Base-by-base conservation (phyloP, 768 basidiomycete genomes). In the Pulveroboletus sp. region DNA sequence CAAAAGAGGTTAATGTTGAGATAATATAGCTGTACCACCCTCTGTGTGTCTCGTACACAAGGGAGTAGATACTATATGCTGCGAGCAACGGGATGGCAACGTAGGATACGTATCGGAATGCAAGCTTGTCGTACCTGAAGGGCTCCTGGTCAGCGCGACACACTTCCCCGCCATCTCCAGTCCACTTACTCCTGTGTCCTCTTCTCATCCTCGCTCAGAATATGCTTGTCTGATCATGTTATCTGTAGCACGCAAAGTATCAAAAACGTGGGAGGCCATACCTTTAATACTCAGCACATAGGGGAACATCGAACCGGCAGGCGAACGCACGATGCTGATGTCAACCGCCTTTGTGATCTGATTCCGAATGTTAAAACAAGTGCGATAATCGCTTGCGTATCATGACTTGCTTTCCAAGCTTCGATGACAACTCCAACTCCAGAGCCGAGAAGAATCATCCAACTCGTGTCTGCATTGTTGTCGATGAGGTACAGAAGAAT, bases 1-100 rank as follows among this genome's bases (percentile, higher is more conserved):
- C 89, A 68, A 90, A 93, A 27, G 88, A 91, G 30, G 93, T 94
- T 47, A 95, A 76, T 2, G 94, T 96, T 38, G 90, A 85, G 51
- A 98, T 92, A 47, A 90, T 76, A 69, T 96, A 99, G 58, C 89
- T 92, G 69, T 98, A 98, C 95, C 94, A 98, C 48, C 92, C 88
- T 57, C 82, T 80, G 69, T 96, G 93, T 0, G 85, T 85, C 61
- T 90, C 81, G 60, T 89, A 88, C 27, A 92, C 54, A 21, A 93
- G 75, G 26, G 88, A 91, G 60, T 93, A 93, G 51, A 85, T 71
- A 15, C 86, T 82, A 65, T 93, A 93, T 21, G 70, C 84, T 31
- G 78, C 78, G 27, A 93, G 79, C 28, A 86, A 72, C 3, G 96
- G 95, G 41, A 91, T 81, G 10, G 93, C 84, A 57, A 83, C 89